Conservation (phyloP, 768 basidiomycete species). For the Boletus rubescentipes region DNA sequence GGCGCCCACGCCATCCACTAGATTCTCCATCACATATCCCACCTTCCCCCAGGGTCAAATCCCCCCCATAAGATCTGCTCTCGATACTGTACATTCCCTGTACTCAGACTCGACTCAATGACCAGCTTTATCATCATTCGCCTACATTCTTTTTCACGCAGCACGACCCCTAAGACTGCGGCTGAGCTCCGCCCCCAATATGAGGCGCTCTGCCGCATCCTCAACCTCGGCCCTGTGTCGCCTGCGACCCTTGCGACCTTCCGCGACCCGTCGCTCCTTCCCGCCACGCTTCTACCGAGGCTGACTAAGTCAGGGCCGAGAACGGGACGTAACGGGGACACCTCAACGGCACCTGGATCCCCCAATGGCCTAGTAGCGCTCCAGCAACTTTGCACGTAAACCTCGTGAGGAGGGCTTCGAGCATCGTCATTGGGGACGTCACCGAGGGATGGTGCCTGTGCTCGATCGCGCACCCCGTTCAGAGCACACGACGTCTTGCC, state of each 20-base stretch:
- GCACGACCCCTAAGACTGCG: slow-evolving; percentile 32
- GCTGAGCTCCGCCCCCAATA: too few relatives aligned
- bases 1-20: slow-evolving; percentile 78
- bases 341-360: slow-evolving; percentile 59
- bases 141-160: slow-evolving; percentile 18
- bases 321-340: slow-evolving; percentile 70
- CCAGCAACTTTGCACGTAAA: slow-evolving; percentile 54
- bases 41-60: slow-evolving; percentile 50
- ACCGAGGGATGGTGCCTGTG: slow-evolving; percentile 40
- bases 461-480: slow-evolving; percentile 63
- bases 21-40: slow-evolving; percentile 66
- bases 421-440: too few relatives aligned
- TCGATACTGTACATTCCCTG: slow-evolving; percentile 54
- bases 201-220: slow-evolving; percentile 38
- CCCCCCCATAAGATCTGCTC: slow-evolving; percentile 66
- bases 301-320: slow-evolving; percentile 49
- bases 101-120: neutral
- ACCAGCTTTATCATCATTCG: neutral
- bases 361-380: slow-evolving; percentile 69
- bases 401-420: slow-evolving; percentile 59
- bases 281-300: slow-evolving; percentile 55
- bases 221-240: slow-evolving; percentile 53
- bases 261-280: slow-evolving; percentile 46
- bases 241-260: slow-evolving; percentile 51
- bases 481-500: slow-evolving; percentile 49